Base-by-base conservation (phyloP, 371 early-diverging fungal genomes). In the Agmasoma carcini region DNA sequence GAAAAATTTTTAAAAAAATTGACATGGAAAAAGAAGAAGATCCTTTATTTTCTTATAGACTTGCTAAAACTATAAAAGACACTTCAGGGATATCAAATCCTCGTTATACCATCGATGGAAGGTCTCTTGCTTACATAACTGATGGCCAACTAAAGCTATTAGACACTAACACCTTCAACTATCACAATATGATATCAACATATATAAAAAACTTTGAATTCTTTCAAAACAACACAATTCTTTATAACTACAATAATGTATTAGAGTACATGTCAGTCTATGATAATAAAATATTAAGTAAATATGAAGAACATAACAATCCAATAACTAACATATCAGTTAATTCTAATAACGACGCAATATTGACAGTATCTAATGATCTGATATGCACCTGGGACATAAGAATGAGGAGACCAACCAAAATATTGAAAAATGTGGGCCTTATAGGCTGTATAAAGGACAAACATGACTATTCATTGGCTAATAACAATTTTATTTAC, bases 281-380 rank as follows among this genome's bases (percentile, higher is more conserved):
- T 40, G 65, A 64, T 33, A 64, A 64, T 17, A 60, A 40, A 29
- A 37, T 41, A 14, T 22, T 64, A n/a, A 29, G 53, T 11, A 49
- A 33, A 3, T 59, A 59, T 29, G 25, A 23, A 22, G 51, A 26
- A 0, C 45, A 64, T 22, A 22, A 46, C 6, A 48, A 17, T 37
- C 41, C 26, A 17, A 38, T 64, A 19, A 27, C 20, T 12, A 19
- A 25, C 11, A 36, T 64, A n/a, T 45, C 52, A 14, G 54, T 48
- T 5, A 43, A 59, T 38, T 40, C 59, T 20, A 26, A 1, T 9
- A 37, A 33, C 20, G 65, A 64, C 40, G 4, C 41, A 0, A 17
- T 64, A 12, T 19, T 64, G 27, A 29, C 33, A 14, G 26, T 39
- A 14, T 38, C 60, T 0, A 22, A 6, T 17, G 43, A 31, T 11